Conservation (phyloP, 371 early-diverging fungal species). For the Ordospora pajunii region DNA sequence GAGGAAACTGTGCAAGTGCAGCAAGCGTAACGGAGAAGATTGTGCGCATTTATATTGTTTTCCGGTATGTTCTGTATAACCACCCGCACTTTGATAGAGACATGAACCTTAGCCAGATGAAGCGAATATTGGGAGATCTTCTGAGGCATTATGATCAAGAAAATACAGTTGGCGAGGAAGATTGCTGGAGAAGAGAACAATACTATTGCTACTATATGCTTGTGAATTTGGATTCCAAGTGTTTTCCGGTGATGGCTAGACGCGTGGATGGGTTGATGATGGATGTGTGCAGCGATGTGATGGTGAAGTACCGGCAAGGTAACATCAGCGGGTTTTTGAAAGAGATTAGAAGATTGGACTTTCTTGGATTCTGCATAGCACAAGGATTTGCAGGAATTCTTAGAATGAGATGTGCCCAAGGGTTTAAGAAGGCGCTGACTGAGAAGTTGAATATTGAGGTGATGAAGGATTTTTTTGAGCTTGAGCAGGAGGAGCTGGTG, state of each 20-base stretch:
- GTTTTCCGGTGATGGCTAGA: not conserved
- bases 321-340: conserved; percentile 2
- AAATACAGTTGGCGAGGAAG: not conserved
- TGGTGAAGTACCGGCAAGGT: not conserved
- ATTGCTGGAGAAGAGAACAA: not conserved
- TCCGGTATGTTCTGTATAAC: conserved; percentile 67
- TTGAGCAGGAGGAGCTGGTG: not conserved
- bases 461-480: not conserved
- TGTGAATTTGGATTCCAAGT: conserved; percentile 13
- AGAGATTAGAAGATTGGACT: not conserved
- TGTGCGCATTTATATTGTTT: conserved; percentile 74
- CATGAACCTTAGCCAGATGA: conserved; percentile 74
- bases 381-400: conserved; percentile 14
- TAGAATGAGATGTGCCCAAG: not conserved
- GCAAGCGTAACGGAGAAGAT: conserved; percentile 70
- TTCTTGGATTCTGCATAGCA: conserved; percentile 13
- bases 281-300: not conserved
- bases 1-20: conserved; percentile 66
- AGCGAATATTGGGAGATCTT: conserved; percentile 65
- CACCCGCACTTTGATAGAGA: conserved; percentile 66
- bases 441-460: not conserved
- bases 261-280: not conserved
- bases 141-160: conserved; percentile 19
- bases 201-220: conserved; percentile 33
- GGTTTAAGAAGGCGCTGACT: not conserved